Conservation (phyloP, 2,329 filamentous ascomycete species). For the Hansfordia pulvinata region DNA sequence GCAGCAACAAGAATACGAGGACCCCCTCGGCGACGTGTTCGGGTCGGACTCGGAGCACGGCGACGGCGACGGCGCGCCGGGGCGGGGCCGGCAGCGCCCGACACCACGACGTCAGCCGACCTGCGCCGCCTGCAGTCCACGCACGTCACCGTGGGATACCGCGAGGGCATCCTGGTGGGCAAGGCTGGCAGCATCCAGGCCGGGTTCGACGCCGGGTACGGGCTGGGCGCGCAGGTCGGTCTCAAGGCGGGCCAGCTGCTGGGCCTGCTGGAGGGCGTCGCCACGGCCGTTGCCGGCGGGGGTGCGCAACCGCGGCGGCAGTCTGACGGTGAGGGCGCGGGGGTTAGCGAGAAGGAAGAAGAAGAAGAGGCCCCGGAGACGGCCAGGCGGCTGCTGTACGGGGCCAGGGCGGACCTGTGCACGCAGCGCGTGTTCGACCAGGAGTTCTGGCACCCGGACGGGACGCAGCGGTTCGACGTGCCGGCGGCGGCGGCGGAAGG, state of each 20-base stretch:
- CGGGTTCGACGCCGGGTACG: slow-evolving; percentile 86
- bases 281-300: slow-evolving; percentile 30
- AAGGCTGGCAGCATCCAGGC: slow-evolving; percentile 68
- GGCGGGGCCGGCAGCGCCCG: slow-evolving; percentile 15
- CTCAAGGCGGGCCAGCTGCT: slow-evolving; percentile 59
- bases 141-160: slow-evolving; percentile 77
- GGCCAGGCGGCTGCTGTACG: slow-evolving; percentile 21
- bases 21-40: slow-evolving; percentile 1
- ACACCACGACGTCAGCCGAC: too few species aligned
- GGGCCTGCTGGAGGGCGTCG: slow-evolving; percentile 64
- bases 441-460: slow-evolving; percentile 56
- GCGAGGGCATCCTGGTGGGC: slow-evolving; percentile 67
- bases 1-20: background rate
- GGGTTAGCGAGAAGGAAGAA: too few species aligned
- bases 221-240: slow-evolving; percentile 71
- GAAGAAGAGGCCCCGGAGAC: slow-evolving; percentile 10
- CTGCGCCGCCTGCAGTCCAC: slow-evolving; percentile 60
- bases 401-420: slow-evolving; percentile 45
- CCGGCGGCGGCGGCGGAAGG: slow-evolving; percentile 17
- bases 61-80: slow-evolving; percentile 26
- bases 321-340: too few species aligned
- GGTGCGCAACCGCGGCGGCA: too few species aligned
- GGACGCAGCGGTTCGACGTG: slow-evolving; percentile 51
- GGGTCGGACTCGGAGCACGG: slow-evolving; percentile 10
- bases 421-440: slow-evolving; percentile 48